phyloP scores from a whole-genome alignment of 306 rosid species.

The Lagenaria siceraria region DNA sequence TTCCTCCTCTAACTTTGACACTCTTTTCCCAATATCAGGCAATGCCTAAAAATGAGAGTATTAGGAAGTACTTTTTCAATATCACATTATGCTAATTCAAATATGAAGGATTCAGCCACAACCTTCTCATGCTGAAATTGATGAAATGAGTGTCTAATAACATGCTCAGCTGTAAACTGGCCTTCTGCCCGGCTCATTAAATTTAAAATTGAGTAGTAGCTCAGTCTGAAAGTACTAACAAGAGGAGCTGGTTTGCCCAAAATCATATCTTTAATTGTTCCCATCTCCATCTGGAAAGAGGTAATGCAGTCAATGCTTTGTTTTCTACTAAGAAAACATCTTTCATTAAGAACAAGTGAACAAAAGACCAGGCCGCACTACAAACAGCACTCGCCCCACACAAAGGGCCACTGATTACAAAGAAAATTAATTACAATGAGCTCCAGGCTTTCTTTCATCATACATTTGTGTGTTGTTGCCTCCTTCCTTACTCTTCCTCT shows the following conservation, averaged over 20 bases:
- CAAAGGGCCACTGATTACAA: neutral
- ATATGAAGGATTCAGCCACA: constrained; percentile 12
- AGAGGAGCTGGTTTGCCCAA: constrained; percentile 97
- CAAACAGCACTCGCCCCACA: neutral
- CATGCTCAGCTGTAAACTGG: constrained; percentile 94
- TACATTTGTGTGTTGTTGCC: neutral
- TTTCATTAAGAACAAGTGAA: neutral
- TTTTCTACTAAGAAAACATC: neutral
- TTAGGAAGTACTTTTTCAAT: constrained; percentile 6
- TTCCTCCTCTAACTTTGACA: constrained; percentile 75
- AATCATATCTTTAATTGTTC: constrained; percentile 83
- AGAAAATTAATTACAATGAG: neutral
- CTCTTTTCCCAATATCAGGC: constrained; percentile 79
- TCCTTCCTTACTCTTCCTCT: neutral
- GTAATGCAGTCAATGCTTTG: neutral
- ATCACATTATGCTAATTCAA: constrained; percentile 8
- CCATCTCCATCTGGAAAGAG: constrained; percentile 81
- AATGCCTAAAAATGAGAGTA: constrained; percentile 43
- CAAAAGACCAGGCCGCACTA: neutral
- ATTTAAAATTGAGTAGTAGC: constrained; percentile 95
- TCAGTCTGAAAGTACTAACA: constrained; percentile 94
- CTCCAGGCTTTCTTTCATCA: neutral
- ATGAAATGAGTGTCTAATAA: constrained; percentile 84
- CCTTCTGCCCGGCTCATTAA: constrained; percentile 99
- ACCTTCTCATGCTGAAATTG: constrained; percentile 99